Base-by-base conservation (phyloP, 441 rosid genomes). In the Daphne laureola region DNA sequence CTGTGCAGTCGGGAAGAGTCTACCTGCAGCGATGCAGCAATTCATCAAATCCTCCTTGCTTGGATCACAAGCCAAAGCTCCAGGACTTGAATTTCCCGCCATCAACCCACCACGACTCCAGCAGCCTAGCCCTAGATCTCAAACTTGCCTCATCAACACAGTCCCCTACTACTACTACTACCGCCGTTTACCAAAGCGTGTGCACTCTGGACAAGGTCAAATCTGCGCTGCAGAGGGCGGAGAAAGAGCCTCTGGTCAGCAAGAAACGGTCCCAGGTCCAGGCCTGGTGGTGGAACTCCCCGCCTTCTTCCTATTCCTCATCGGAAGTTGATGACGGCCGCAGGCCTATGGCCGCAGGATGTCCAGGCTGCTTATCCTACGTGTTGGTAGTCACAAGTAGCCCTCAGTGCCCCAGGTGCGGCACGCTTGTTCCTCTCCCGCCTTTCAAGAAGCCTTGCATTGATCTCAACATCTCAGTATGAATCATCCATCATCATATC, bases 191-290 rank as follows among this genome's bases (percentile, higher is more conserved):
- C 56, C 91, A 86, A 44, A 86, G 94, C 17, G 91, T 90, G 4
- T 87, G 96, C 74, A 90, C 97, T 0, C 78, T 90, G 0, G 97
- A 90, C 12, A 83, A 80, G 56, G 96, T 90, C 11, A 90, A 83
- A 64, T 78, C 70, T 0, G 97, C 97, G 0, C 67, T 90, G 0
- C 90, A 87, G 47, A 74, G 96, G 23, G 94, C 78, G 0, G 80
- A 76, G 60, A 79, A 65, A 59, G 75, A 75, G 40, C 76, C 75
- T 1, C 25, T 11, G 38, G 38, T 31, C 11, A 14, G 46, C 4
- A 79, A 56, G 70, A 90, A 76, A 59, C 71, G 80, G 40, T 52
- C 70, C 25, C 25, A 21, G 25, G 25, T 21, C 25, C 25, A 4
- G 25, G 49, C 73, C 1, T 51, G 66, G 4, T 43, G 65, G 17